Evolutionary conservation across 495 filamentous ascomycete genomes (phyloP).

Genomic region (Aspergillus leporis): DNA sequence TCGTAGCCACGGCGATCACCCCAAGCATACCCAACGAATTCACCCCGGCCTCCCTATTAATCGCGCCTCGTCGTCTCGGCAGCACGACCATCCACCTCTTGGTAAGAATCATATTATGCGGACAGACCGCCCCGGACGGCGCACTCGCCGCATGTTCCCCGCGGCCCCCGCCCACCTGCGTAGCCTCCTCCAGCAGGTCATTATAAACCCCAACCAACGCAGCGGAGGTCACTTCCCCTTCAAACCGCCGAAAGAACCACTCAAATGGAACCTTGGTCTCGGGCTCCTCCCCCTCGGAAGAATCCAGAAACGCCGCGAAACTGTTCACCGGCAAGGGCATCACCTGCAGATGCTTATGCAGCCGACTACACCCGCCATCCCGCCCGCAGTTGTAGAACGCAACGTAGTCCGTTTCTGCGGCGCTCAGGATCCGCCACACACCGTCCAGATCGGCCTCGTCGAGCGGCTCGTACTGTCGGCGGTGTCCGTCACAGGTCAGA

Average conservation of each 20-base stretch:
- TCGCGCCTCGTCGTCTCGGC: constrained; percentile 26
- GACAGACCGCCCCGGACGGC: constrained; percentile 12
- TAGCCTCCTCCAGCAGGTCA: constrained; percentile 25
- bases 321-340: constrained; percentile 25
- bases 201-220: constrained; percentile 24
- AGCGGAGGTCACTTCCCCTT: not conserved
- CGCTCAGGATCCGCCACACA: constrained; percentile 20
- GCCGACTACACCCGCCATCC: constrained; percentile 37
- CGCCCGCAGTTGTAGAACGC: constrained; percentile 41
- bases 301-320: constrained; percentile 20
- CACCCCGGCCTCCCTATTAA: constrained; percentile 25
- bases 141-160: constrained; percentile 9
- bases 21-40: constrained; percentile 46
- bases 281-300: constrained; percentile 7
- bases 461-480: constrained; percentile 34
- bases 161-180: constrained; percentile 11
- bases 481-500: constrained; percentile 37
- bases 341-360: constrained; percentile 48
- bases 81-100: constrained; percentile 42
- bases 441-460: constrained; percentile 20
- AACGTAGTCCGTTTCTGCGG: constrained; percentile 18
- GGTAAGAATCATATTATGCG: constrained; percentile 45
- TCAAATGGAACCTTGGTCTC: constrained; percentile 7
- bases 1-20: constrained; percentile 32
- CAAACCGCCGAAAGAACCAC: constrained; percentile 14